These are phyloP conservation scores for Talaromyces sp. DNA, from an alignment of 2,329 filamentous ascomycete species.

Conservation along the genomic window DNA sequence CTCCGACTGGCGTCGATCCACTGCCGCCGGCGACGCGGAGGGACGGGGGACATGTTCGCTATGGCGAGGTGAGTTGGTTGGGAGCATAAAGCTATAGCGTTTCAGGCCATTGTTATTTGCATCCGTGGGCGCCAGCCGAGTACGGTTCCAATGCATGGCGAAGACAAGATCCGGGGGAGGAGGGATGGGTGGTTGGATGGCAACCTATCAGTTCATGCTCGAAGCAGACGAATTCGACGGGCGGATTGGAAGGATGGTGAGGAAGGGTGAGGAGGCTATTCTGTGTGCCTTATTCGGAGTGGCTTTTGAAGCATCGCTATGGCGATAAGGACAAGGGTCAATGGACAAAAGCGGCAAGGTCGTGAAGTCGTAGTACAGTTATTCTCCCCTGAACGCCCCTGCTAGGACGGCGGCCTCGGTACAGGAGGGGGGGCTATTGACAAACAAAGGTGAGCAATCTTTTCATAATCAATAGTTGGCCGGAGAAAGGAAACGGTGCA, in stretches of 20 bases:
- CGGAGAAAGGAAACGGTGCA: neutral
- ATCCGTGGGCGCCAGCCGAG: constrained; percentile 31
- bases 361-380: neutral
- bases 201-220: constrained; percentile 10
- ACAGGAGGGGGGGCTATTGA: neutral
- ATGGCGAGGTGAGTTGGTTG: constrained; percentile 24
- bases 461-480: neutral
- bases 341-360: neutral
- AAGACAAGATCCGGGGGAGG: constrained; percentile 9
- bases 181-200: neutral
- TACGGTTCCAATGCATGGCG: constrained; percentile 39
- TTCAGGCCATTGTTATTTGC: constrained; percentile 26
- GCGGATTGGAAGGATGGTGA: neutral
- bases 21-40: constrained; percentile 21
- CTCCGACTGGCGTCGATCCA: constrained; percentile 30
- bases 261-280: neutral
- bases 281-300: neutral
- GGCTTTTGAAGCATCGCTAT: neutral
- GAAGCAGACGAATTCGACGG: neutral
- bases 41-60: constrained; percentile 35
- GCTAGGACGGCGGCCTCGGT: neutral
- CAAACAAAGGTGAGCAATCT: neutral
- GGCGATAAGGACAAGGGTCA: neutral
- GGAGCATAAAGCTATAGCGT: constrained; percentile 28
- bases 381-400: neutral